A percentile compares a stretch with the other conserved stretches of the same genome.
Evolutionary conservation across 2,329 filamentous ascomycete genomes (phyloP).

Genomic region (Gremmenia infestans): DNA sequence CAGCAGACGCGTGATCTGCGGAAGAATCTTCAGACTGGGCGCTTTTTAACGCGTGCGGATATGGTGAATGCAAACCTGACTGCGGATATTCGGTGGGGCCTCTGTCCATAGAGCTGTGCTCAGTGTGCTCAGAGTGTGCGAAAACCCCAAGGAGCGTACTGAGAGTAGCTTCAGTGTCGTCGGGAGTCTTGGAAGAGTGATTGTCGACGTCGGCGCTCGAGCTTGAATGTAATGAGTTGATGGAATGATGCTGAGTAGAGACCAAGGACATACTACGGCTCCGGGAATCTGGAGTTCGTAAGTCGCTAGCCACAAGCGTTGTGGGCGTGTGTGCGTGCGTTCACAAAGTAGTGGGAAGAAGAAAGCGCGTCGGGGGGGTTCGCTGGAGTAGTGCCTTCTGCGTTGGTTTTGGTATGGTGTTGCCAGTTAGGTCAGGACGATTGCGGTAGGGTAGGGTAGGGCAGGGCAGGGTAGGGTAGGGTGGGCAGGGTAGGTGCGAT

Average conservation of each 20-base stretch:
- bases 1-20: constrained; percentile 91
- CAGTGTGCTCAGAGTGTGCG: constrained; percentile 25
- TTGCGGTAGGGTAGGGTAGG: no score
- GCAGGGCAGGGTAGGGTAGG: no score
- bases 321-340: neutral
- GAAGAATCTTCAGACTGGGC: constrained; percentile 77
- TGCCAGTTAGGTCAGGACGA: no score
- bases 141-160: constrained; percentile 29
- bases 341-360: neutral
- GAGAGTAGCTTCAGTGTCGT: constrained; percentile 27
- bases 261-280: constrained; percentile 34
- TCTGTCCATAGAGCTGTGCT: constrained; percentile 48
- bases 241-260: constrained; percentile 25
- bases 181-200: constrained; percentile 11
- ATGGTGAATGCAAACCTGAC: constrained; percentile 79
- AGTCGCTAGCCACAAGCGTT: constrained; percentile 12
- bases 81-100: constrained; percentile 73
- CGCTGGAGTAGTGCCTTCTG: neutral
- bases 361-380: neutral
- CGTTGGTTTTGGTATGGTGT: neutral
- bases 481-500: no score
- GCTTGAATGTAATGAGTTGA: constrained; percentile 21
- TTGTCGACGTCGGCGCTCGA: constrained; percentile 4
- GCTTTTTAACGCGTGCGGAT: constrained; percentile 60
- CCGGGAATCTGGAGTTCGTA: constrained; percentile 12